Percentiles rank a stretch among this genome's conserved stretches.
Evolutionary conservation across 2,329 filamentous ascomycete species (phyloP).

Genomic region (Curvularia hawaiiensis): DNA sequence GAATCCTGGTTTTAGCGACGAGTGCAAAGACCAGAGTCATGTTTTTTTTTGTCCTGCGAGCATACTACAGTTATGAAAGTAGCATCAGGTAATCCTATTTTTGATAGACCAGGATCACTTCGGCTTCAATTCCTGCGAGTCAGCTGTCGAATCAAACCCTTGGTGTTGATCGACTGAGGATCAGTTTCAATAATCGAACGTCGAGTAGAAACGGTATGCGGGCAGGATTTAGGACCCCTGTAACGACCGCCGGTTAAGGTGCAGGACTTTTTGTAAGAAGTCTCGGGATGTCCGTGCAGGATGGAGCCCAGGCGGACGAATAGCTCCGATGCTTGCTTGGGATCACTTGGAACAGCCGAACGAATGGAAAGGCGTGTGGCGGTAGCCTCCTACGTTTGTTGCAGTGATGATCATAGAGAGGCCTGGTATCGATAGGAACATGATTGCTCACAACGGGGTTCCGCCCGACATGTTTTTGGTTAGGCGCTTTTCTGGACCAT

Average conservation of each 20-base stretch:
- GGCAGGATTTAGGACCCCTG: not conserved
- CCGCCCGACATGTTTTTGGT: not conserved
- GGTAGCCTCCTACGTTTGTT: not conserved
- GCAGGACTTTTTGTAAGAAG: not conserved
- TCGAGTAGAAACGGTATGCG: not conserved
- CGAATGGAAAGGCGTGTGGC: not conserved
- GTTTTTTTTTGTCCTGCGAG: not conserved
- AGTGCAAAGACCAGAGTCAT: not conserved
- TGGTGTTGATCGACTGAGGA: not conserved
- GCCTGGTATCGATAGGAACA: not conserved
- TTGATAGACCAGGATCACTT: not conserved
- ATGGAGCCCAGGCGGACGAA: not conserved
- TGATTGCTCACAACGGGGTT: not conserved
- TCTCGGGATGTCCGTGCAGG: not conserved
- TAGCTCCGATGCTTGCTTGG: constrained; percentile 1
- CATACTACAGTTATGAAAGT: not conserved
- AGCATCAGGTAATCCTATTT: constrained; percentile 1
- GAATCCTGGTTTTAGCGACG: not conserved
- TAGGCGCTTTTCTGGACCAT: not conserved
- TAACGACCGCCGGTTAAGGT: constrained; percentile 2
- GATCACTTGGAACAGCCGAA: not conserved
- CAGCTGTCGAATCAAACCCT: not conserved
- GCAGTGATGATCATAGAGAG: not conserved
- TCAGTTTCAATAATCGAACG: not conserved
- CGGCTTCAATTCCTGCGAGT: constrained; percentile 1